These are phyloP conservation scores for Oryza longistaminata DNA, from an alignment of 176 grass and related monocot genomes.

Conservation along the genomic window DNA sequence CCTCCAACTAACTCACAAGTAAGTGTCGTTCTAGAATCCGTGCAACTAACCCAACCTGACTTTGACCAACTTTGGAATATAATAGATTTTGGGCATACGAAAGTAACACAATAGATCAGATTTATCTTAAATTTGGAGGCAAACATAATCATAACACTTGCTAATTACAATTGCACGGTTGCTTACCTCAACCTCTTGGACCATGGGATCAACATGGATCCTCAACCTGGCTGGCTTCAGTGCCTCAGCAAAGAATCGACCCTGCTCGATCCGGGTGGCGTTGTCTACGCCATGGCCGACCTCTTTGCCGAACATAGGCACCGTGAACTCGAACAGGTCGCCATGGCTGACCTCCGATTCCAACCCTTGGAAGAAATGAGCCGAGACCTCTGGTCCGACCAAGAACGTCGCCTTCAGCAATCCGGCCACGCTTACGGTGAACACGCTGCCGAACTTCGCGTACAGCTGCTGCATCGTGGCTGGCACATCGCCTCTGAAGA, in stretches of 20 bases:
- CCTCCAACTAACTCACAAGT: no score
- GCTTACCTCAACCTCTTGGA: constrained; percentile 45
- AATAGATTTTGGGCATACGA: no score
- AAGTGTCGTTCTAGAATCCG: no score
- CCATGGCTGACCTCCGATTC: constrained; percentile 13
- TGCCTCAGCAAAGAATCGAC: constrained; percentile 41
- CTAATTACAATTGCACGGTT: no score
- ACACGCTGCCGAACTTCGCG: constrained; percentile 43
- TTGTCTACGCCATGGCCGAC: constrained; percentile 40
- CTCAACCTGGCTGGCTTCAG: constrained; percentile 34
- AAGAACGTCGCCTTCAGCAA: constrained; percentile 36
- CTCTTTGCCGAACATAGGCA: constrained; percentile 35
- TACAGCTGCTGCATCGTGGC: constrained; percentile 31
- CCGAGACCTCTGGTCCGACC: constrained; percentile 42
- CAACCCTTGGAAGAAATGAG: constrained; percentile 22
- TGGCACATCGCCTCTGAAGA: constrained; percentile 29
- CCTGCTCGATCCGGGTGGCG: constrained; percentile 36
- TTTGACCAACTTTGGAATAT: no score
- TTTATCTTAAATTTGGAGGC: no score
- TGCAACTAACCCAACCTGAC: no score
- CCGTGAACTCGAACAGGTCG: not conserved
- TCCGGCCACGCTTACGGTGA: constrained; percentile 35
- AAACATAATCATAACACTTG: no score
- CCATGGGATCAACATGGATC: constrained; percentile 41
- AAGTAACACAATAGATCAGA: no score